Evolutionary conservation across 352 stramenopile genomes (phyloP), one percentile per base, ranked within the genome.

Genomic region (Pythium brachiatum): DNA sequence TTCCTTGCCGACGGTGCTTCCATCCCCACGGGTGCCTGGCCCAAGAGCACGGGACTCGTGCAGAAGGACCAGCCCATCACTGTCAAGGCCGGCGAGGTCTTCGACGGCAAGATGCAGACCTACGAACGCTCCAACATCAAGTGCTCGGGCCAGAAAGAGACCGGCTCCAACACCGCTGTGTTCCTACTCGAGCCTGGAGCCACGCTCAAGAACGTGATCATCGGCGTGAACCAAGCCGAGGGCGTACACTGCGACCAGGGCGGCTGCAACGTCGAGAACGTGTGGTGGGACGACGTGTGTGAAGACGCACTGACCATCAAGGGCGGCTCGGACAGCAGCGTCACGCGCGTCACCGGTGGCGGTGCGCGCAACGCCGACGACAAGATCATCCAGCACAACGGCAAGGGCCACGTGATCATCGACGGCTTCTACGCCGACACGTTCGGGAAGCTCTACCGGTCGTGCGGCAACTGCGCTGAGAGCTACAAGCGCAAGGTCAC

Each of bases 361-460:
- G 75, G 75, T 31, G 75, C 75, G 2, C 69, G 66, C 29, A 60
- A 72, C 20, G 75, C 72, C 21, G 72, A 81, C 26, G 75, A 83
- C 75, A 83, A 83, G 64, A 64, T 80, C 29, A 65, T 79, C 21
- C 75, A 83, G 60, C 73, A 78, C 67, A 80, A 83, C 68, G 76
- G 46, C 39, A 54, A 66, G 12, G 75, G 75, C 36, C 73, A 44
- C 3, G 72, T 82, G 13, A 68, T 60, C 20, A 78, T 78, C 57
- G 71, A 82, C 53, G 72, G 72, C 11, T 79, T 82, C 61, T 82
- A 76, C 20, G 72, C 61, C 27, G 44, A 81, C 12, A 63, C 69
- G 15, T 81, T 81, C 60, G 74, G 74, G 48, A 79, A 83, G 64
- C 56, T 83, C 9, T 79, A 62, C 60, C 69, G 69, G 25, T 79